Evolutionary conservation across 805 yeast genomes (phyloP), one percentile per base, ranked within the genome.

Genomic region (Ogataea philodendri): DNA sequence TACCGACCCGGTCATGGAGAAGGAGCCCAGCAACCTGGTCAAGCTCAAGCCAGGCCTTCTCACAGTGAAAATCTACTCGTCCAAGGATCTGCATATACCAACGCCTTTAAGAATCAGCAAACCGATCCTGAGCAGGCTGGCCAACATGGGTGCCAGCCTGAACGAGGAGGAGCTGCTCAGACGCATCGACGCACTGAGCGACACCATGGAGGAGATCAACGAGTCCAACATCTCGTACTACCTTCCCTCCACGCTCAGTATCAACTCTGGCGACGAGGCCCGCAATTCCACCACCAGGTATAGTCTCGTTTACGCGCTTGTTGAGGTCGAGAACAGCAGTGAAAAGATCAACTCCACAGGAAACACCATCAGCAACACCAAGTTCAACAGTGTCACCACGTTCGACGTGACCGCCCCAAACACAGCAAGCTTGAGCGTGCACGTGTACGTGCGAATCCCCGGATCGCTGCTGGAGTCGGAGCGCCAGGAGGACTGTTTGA

Each of bases 251-350:
- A 57, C 63, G 1, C 44, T 59, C 26, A 45, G 54, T 32, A 59
- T 59, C 16, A 57, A 46, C 17, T 50, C 48, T 23, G 60, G 49
- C 57, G 65, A 80, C 28, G 81, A 86, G 26, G 70, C 81, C 10
- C 70, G 76, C 44, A 78, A 77, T 48, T 76, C 93, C 11, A 35
- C 53, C 20, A 55, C 61, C 7, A 58, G 55, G 15, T 59, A 59
- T 41, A 56, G 55, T 37, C 70, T 95, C 41, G 72, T 93, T 23
- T 86, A 85, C 60, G 73, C 89, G 52, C 87, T 95, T 2, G 70
- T 93, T 28, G 99, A 93, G 62, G 90, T 88, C 57, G 99, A 93
- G 63, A 93, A 93, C 62, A 87, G 90, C 32, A 93, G 89, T 47
- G 82, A 93, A 45, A 74, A 88, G 10, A 78, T 90, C 32, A 95